Conservation (phyloP, 345 rosid genomes). For the Moricandia arvensis region DNA sequence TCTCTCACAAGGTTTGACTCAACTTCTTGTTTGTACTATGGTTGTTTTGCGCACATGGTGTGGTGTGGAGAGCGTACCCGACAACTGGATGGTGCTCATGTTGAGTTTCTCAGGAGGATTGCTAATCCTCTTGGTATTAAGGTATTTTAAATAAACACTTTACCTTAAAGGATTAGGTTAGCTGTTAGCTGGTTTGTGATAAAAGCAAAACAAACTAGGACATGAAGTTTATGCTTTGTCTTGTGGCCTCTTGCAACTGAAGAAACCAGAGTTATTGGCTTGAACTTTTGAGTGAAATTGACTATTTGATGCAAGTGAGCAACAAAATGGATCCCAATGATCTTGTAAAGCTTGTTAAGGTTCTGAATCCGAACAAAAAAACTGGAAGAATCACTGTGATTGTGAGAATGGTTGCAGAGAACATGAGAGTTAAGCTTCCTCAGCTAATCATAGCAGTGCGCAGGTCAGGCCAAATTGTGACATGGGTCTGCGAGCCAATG, state of each 20-base stretch:
- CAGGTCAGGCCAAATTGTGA: conserved; percentile 56
- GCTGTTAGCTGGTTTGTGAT: background rate
- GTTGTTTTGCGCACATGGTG: conserved; percentile 51
- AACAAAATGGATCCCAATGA: conserved; percentile 63
- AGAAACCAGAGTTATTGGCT: no score
- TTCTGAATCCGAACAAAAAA: conserved; percentile 59
- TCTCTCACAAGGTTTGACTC: conserved; percentile 36
- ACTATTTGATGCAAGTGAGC: conserved; percentile 47
- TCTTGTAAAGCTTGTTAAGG: conserved; percentile 54
- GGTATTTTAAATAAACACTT: conserved; percentile 25
- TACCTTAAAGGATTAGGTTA: background rate
- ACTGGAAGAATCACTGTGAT: conserved; percentile 56
- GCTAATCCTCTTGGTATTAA: conserved; percentile 60
- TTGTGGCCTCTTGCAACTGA: no score
- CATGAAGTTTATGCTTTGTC: conserved; percentile 1
- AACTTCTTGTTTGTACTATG: conserved; percentile 40
- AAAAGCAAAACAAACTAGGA: background rate
- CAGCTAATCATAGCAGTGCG: conserved; percentile 58
- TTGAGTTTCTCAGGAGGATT: conserved; percentile 59
- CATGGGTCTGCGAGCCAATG: conserved; percentile 72
- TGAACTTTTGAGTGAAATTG: conserved; percentile 5
- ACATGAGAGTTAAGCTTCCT: conserved; percentile 62
- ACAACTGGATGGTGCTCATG: conserved; percentile 61
- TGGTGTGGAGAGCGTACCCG: conserved; percentile 68
- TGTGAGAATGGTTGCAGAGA: conserved; percentile 64